phyloP scores from a whole-genome alignment of 2,329 filamentous ascomycete genomes.

The Aureobasidium namibiae region DNA sequence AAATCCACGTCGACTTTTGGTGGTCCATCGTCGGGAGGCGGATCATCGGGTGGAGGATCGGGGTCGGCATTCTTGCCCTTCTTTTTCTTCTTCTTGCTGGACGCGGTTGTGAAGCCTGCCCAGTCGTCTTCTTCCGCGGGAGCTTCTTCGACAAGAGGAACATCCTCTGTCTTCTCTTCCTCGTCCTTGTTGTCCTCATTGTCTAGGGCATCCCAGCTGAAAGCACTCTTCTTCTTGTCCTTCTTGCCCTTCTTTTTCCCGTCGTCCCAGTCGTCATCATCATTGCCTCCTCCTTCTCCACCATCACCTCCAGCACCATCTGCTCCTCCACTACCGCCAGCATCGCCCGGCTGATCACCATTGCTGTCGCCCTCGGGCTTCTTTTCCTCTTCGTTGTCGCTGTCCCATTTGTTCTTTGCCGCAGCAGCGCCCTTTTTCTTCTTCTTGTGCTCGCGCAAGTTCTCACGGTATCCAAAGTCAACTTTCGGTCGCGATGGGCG shows the following conservation, averaged over 20 bases:
- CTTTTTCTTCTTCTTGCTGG: constrained; percentile 28
- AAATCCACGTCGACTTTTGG: constrained; percentile 42
- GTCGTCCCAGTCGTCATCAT: constrained; percentile 24
- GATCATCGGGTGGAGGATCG: constrained; percentile 17
- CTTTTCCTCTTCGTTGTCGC: constrained; percentile 40
- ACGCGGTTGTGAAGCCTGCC: constrained; percentile 17
- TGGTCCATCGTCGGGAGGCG: constrained; percentile 36
- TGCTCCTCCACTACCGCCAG: constrained; percentile 25
- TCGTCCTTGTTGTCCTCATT: constrained; percentile 13
- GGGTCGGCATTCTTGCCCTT: constrained; percentile 23
- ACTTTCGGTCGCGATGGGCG: constrained; percentile 29
- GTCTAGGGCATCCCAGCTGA: constrained; percentile 15
- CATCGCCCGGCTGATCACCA: constrained; percentile 24
- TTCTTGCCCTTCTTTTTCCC: constrained; percentile 29
- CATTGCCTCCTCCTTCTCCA: constrained; percentile 25
- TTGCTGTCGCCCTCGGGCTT: constrained; percentile 36
- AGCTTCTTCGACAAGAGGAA: not conserved
- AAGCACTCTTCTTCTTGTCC: constrained; percentile 23
- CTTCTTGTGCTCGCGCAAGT: constrained; percentile 41
- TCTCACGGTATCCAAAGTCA: constrained; percentile 51
- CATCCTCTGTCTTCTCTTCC: constrained; percentile 1
- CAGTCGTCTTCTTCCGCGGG: constrained; percentile 19
- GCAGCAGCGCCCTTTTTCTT: constrained; percentile 43
- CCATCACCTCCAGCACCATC: constrained; percentile 24
- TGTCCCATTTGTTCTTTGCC: constrained; percentile 33